Conservation (phyloP, 2,329 filamentous ascomycete genomes). For the Fusarium coffeatum region DNA sequence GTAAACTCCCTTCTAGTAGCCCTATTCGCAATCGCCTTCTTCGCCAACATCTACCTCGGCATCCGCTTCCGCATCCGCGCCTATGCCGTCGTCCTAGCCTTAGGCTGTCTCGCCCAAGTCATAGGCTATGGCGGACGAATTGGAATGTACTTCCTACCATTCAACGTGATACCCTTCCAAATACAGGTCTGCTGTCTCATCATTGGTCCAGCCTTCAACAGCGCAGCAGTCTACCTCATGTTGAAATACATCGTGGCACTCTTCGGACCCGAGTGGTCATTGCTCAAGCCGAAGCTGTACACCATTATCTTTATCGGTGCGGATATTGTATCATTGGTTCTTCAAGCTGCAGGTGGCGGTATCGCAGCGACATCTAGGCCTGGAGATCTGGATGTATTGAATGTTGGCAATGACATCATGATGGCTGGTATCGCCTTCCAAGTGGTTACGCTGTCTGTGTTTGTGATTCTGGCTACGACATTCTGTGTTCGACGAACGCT, state of each 20-base stretch:
- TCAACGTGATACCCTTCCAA: constrained; percentile 6
- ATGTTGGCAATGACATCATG: constrained; percentile 8
- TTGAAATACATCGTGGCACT: constrained; percentile 10
- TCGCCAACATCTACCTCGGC: constrained; percentile 5
- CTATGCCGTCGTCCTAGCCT: constrained; percentile 6
- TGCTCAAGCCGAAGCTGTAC: constrained; percentile 15
- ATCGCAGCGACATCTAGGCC: constrained; percentile 9
- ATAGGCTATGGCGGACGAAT: constrained; percentile 4
- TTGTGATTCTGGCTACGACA: not conserved
- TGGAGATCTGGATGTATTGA: not conserved
- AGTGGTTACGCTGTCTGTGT: constrained; percentile 8
- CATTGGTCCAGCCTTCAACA: constrained; percentile 21
- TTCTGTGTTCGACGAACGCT: not conserved
- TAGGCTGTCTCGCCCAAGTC: constrained; percentile 1
- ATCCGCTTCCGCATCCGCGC: constrained; percentile 6
- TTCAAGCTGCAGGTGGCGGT: constrained; percentile 12
- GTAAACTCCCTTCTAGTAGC: not conserved
- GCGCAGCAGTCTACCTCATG: constrained; percentile 22
- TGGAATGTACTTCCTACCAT: constrained; percentile 13
- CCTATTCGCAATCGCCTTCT: not conserved
- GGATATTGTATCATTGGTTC: not conserved
- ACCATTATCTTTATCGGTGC: constrained; percentile 23
- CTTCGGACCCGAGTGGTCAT: constrained; percentile 9
- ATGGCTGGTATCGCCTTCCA: constrained; percentile 17
- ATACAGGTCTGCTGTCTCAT: constrained; percentile 13